Evolutionary conservation across 2,329 filamentous ascomycete species (phyloP).

Genomic region (Dactylellina cionopaga): DNA sequence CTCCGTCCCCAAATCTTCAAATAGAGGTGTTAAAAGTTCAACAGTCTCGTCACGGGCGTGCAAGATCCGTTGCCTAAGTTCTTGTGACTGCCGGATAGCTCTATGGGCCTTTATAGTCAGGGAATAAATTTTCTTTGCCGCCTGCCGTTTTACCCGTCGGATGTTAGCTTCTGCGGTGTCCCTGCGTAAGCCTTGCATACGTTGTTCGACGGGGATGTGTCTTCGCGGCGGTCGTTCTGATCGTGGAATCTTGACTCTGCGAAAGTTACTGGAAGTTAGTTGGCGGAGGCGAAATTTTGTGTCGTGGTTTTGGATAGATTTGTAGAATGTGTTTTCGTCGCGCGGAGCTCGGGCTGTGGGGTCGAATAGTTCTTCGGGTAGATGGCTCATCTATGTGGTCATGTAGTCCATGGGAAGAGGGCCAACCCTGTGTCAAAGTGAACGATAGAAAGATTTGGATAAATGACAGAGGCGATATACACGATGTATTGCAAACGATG

Average conservation of each 20-base stretch:
- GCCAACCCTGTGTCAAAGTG: slow-evolving; percentile 2
- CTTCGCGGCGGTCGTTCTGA: slow-evolving; percentile 25
- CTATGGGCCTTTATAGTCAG: slow-evolving; percentile 12
- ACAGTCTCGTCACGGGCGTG: slow-evolving; percentile 42
- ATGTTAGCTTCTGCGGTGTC: slow-evolving; percentile 32
- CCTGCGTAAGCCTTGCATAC: slow-evolving; percentile 40
- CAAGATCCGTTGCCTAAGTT: slow-evolving; percentile 30
- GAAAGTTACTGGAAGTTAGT: slow-evolving; percentile 9
- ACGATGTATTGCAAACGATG: no score
- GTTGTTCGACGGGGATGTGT: slow-evolving; percentile 26
- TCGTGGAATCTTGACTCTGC: slow-evolving; percentile 25
- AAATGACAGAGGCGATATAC: no score
- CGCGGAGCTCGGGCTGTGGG: slow-evolving; percentile 19
- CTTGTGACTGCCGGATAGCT: slow-evolving; percentile 23
- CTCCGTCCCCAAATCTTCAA: slow-evolving; percentile 32
- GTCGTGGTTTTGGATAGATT: slow-evolving; percentile 30
- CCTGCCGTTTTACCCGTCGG: slow-evolving; percentile 27
- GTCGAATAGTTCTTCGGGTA: slow-evolving; percentile 11
- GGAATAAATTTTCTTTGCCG: slow-evolving; percentile 6
- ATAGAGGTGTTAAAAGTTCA: slow-evolving; percentile 32
- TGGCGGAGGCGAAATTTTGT: slow-evolving; percentile 33
- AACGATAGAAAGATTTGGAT: not conserved
- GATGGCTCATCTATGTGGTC: slow-evolving; percentile 39
- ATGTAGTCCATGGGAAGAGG: slow-evolving; percentile 6
- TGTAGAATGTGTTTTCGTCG: slow-evolving; percentile 7